phyloP scores from a whole-genome alignment of 1,139 yeast genomes.

The Hyphopichia wangnamkhiaoensis region DNA sequence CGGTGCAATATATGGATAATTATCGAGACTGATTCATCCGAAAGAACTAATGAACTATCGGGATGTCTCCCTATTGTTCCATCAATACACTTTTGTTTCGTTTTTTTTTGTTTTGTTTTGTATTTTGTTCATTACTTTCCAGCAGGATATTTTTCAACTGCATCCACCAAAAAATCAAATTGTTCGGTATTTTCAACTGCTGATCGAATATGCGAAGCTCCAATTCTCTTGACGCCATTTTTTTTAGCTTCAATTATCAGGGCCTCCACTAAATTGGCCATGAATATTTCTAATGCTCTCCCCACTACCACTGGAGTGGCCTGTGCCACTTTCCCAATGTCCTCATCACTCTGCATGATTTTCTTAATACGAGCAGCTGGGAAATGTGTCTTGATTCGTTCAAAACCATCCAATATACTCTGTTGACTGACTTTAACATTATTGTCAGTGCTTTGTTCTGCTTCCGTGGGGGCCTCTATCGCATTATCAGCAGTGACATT shows the following conservation, averaged over 20 bases:
- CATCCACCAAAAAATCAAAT: slow-evolving; percentile 85
- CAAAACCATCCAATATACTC: slow-evolving; percentile 37
- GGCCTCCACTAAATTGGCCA: slow-evolving; percentile 86
- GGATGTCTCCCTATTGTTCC: no score
- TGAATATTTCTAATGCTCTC: slow-evolving; percentile 86
- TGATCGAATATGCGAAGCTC: slow-evolving; percentile 78
- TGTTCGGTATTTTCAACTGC: slow-evolving; percentile 87
- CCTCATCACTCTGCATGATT: slow-evolving; percentile 97
- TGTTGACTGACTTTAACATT: slow-evolving; percentile 25
- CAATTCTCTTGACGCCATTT: slow-evolving; percentile 77
- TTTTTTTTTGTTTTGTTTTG: no score
- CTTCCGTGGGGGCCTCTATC: slow-evolving; percentile 1
- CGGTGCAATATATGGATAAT: no score
- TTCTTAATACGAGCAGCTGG: slow-evolving; percentile 97
- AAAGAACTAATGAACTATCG: no score
- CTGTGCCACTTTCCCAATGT: slow-evolving; percentile 97
- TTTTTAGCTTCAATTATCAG: slow-evolving; percentile 76
- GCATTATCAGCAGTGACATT: background rate
- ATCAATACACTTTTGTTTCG: no score
- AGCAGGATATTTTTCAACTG: slow-evolving; percentile 61
- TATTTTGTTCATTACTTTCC: no score
- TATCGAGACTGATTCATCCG: no score
- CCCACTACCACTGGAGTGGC: slow-evolving; percentile 98
- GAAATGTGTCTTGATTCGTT: slow-evolving; percentile 82
- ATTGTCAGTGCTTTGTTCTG: slow-evolving; percentile 5